phyloP scores from a whole-genome alignment of 1,284 basidiomycete species.

The Ustilago xerochloae region DNA sequence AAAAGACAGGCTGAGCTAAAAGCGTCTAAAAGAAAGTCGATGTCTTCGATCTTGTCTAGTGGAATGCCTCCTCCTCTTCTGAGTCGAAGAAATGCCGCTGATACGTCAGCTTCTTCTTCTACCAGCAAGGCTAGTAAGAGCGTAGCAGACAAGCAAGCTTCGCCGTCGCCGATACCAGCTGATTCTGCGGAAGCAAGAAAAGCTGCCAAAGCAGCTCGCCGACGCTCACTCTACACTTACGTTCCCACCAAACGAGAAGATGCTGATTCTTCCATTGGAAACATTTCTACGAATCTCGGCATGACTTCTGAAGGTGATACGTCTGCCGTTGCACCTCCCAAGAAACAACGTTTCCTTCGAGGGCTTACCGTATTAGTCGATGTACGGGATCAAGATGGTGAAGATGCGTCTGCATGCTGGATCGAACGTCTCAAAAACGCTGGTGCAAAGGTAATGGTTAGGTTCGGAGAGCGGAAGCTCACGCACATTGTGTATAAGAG shows the following conservation, averaged over 20 bases:
- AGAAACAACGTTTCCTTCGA: conserved; percentile 39
- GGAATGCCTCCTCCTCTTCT: conserved; percentile 40
- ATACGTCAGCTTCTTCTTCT: conserved; percentile 2
- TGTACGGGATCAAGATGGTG: conserved; percentile 58
- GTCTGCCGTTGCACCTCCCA: background rate
- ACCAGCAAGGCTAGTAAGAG: background rate
- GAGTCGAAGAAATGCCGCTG: conserved; percentile 9
- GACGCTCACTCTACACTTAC: conserved; percentile 52
- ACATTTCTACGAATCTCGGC: conserved; percentile 24
- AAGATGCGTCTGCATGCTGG: conserved; percentile 56
- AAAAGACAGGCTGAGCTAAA: conserved; percentile 38
- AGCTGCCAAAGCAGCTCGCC: conserved; percentile 42
- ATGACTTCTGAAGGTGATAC: conserved; percentile 14
- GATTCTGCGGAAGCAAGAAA: conserved; percentile 31
- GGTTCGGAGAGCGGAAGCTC: conserved; percentile 43
- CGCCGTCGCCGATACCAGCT: background rate
- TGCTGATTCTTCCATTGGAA: conserved; percentile 35
- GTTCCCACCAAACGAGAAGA: conserved; percentile 42
- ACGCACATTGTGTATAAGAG: conserved; percentile 64
- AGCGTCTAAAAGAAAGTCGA: conserved; percentile 37
- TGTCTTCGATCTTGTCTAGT: conserved; percentile 36
- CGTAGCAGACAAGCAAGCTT: background rate
- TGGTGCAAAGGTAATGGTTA: conserved; percentile 56
- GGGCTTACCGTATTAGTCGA: conserved; percentile 59
- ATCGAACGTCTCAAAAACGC: conserved; percentile 53